Percentiles rank a stretch among this genome's conserved stretches.
phyloP scores from a whole-genome alignment of 352 stramenopile species.

The Globisporangium megalacanthum region DNA sequence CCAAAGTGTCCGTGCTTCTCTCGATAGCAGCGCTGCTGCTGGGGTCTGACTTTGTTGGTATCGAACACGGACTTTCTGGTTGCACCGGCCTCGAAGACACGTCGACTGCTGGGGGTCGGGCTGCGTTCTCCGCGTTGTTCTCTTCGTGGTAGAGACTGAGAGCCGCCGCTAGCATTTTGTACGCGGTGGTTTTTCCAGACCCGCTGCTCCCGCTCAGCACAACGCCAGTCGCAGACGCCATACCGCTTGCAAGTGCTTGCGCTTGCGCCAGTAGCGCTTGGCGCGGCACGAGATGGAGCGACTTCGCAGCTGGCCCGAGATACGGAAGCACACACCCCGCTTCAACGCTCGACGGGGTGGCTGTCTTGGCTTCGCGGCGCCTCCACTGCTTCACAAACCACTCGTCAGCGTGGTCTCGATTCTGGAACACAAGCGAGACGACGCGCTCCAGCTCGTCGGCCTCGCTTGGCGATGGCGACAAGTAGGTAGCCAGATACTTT shows the following conservation, averaged over 20 bases:
- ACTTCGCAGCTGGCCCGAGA: neutral
- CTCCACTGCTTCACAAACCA: conserved; percentile 23
- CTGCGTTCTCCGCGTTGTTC: neutral
- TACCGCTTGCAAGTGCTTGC: conserved; percentile 5
- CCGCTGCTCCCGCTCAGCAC: conserved; percentile 21
- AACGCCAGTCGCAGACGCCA: conserved; percentile 12
- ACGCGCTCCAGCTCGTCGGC: neutral
- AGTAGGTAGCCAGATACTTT: neutral
- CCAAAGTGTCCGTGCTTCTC: conserved; percentile 2
- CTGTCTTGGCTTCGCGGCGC: conserved; percentile 2
- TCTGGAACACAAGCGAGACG: conserved; percentile 6
- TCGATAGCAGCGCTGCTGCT: neutral
- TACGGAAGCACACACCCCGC: neutral
- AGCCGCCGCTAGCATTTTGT: conserved; percentile 27
- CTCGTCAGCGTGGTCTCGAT: conserved; percentile 6
- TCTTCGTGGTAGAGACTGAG: conserved; percentile 16
- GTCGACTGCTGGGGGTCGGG: neutral
- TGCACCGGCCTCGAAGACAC: neutral
- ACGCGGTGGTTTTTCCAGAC: conserved; percentile 33
- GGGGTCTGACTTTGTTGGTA: neutral
- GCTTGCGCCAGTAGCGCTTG: conserved; percentile 15
- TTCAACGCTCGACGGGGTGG: neutral
- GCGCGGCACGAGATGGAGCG: conserved; percentile 18
- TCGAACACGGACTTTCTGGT: neutral
- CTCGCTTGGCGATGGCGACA: neutral